These are phyloP conservation scores for Amanita muscaria DNA, from an alignment of 768 basidiomycete species.

Conservation along the genomic window DNA sequence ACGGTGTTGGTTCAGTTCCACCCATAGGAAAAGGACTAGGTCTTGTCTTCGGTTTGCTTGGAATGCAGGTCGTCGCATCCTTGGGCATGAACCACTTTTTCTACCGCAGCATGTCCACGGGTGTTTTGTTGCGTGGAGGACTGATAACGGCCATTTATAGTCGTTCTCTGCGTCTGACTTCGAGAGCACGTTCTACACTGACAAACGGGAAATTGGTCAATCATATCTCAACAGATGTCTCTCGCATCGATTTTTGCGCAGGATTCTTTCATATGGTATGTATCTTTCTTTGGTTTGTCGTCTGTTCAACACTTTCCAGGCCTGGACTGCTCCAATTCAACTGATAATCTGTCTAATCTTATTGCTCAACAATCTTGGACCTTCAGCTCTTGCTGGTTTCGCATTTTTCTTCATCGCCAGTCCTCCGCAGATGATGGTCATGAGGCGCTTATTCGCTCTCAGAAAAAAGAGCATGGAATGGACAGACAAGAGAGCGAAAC, in stretches of 20 bases:
- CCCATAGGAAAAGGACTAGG: constrained; percentile 55
- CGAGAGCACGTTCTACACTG: constrained; percentile 69
- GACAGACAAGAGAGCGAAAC: constrained; percentile 86
- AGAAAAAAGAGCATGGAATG: constrained; percentile 73
- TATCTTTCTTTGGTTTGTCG: not conserved
- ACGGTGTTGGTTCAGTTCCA: constrained; percentile 27
- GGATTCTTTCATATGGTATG: constrained; percentile 68
- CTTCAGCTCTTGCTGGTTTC: constrained; percentile 46
- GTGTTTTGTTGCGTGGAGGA: constrained; percentile 76
- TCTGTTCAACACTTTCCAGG: constrained; percentile 20
- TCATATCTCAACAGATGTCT: constrained; percentile 89
- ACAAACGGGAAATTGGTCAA: constrained; percentile 88
- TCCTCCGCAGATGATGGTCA: constrained; percentile 63
- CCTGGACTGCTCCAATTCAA: constrained; percentile 71
- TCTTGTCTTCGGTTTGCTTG: constrained; percentile 59
- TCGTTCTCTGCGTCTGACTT: constrained; percentile 65
- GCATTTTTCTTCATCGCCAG: constrained; percentile 58
- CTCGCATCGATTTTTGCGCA: constrained; percentile 82
- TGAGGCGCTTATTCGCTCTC: constrained; percentile 63
- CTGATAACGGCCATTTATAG: constrained; percentile 84
- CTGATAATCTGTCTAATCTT: constrained; percentile 72
- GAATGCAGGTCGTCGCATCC: constrained; percentile 58
- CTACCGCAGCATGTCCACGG: constrained; percentile 63
- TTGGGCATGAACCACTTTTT: constrained; percentile 77
- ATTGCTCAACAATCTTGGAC: constrained; percentile 66